These are phyloP conservation scores for Colletotrichum graminicola DNA, from an alignment of 2,329 filamentous ascomycete genomes.

Conservation along the genomic window DNA sequence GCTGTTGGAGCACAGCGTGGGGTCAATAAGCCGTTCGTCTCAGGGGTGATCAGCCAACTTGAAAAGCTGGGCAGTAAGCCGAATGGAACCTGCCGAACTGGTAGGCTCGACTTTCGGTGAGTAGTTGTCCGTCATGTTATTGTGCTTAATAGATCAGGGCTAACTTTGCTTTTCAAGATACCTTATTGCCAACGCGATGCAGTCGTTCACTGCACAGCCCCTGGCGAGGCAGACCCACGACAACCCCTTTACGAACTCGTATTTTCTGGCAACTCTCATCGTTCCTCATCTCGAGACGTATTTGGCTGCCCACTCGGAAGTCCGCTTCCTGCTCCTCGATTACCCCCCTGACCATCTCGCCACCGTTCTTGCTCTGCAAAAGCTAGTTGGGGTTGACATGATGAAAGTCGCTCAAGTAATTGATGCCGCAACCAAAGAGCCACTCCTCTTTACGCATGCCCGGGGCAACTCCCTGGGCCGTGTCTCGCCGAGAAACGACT, in stretches of 20 bases:
- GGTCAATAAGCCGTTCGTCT: slow-evolving; percentile 63
- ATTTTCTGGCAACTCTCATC: slow-evolving; percentile 68
- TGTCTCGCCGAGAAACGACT: slow-evolving; percentile 39
- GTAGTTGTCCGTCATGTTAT: slow-evolving; percentile 34
- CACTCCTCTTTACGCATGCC: slow-evolving; percentile 55
- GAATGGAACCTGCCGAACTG: slow-evolving; percentile 64
- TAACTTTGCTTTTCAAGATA: slow-evolving; percentile 57
- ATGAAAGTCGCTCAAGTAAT: slow-evolving; percentile 72
- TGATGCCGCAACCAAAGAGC: slow-evolving; percentile 55
- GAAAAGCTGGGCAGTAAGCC: slow-evolving; percentile 67
- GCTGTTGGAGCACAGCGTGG: slow-evolving; percentile 69
- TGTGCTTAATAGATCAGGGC: neutral
- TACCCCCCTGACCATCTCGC: slow-evolving; percentile 68
- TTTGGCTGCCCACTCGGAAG: slow-evolving; percentile 63
- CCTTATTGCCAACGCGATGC: slow-evolving; percentile 71
- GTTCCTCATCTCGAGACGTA: slow-evolving; percentile 73
- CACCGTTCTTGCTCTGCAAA: slow-evolving; percentile 69
- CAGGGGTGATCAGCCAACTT: slow-evolving; percentile 62
- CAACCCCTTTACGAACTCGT: slow-evolving; percentile 67
- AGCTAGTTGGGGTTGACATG: slow-evolving; percentile 66
- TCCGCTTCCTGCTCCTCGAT: slow-evolving; percentile 70
- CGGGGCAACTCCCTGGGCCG: slow-evolving; percentile 51
- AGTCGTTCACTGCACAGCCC: slow-evolving; percentile 66
- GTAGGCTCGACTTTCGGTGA: slow-evolving; percentile 70
- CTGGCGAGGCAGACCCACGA: slow-evolving; percentile 63